Conservation (phyloP, 306 rosid species). For the Vachellia collinsii region DNA sequence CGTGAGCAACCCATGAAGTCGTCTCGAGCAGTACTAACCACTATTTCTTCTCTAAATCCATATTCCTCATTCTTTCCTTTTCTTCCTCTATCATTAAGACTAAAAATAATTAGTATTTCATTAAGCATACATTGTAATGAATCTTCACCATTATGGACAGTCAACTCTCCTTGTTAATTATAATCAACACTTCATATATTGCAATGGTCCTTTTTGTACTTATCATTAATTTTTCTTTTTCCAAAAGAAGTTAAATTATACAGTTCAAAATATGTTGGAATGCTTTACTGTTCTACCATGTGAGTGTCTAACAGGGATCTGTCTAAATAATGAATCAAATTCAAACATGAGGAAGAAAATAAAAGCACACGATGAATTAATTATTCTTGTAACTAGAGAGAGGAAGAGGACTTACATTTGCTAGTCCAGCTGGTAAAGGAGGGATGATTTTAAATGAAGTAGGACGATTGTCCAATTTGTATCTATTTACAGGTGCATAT, state of each 20-base stretch:
- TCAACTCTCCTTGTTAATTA: background rate
- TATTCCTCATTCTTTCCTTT: background rate
- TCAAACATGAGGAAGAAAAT: background rate
- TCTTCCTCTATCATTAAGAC: background rate
- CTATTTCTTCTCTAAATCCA: constrained; percentile 9
- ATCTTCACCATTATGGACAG: background rate
- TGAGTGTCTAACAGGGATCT: constrained; percentile 9
- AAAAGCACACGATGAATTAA: background rate
- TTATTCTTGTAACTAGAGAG: background rate
- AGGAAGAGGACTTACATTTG: constrained; percentile 63
- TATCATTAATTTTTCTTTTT: constrained; percentile 17
- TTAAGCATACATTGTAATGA: background rate
- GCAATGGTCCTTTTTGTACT: background rate
- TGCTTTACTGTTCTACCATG: constrained; percentile 22
- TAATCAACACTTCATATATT: background rate
- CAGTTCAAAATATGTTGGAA: background rate
- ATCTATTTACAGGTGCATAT: constrained; percentile 60
- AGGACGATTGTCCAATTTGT: constrained; percentile 83
- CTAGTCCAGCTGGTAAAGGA: constrained; percentile 78
- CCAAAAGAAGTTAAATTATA: constrained; percentile 17
- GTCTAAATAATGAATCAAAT: background rate
- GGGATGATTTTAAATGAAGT: constrained; percentile 75
- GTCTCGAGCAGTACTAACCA: background rate
- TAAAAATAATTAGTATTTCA: background rate
- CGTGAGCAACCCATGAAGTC: constrained; percentile 1